Evolutionary conservation across 345 rosid genomes (phyloP).

Genomic region (Clarkia xantiana): DNA sequence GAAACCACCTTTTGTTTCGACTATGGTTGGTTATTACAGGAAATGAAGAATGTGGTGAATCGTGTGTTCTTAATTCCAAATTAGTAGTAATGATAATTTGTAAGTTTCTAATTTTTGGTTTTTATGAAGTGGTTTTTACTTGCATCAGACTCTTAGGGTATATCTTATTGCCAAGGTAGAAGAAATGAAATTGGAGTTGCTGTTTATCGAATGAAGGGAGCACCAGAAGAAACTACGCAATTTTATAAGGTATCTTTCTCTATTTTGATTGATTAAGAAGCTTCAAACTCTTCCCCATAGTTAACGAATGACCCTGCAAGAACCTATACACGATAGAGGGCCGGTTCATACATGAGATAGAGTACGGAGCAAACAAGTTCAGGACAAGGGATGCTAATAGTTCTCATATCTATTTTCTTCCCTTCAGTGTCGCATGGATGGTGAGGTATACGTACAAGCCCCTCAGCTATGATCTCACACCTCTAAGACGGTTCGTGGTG

Average conservation of each 20-base stretch:
- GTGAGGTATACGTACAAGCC: constrained; percentile 49
- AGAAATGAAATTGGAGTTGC: constrained; percentile 88
- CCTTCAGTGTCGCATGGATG: constrained; percentile 71
- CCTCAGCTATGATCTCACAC: constrained; percentile 18
- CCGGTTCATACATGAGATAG: constrained; percentile 68
- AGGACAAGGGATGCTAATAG: constrained; percentile 34
- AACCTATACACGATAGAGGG: constrained; percentile 70
- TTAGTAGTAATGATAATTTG: neutral
- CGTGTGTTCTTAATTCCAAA: neutral
- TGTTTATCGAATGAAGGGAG: constrained; percentile 92
- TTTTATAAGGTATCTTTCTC: constrained; percentile 63
- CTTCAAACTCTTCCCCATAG: constrained; percentile 23
- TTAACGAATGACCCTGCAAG: constrained; percentile 83
- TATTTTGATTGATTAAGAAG: neutral
- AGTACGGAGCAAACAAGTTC: constrained; percentile 33
- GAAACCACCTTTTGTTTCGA: too few relatives aligned
- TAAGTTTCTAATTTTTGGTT: neutral
- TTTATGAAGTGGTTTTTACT: neutral
- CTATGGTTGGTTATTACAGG: too few relatives aligned
- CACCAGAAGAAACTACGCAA: constrained; percentile 78
- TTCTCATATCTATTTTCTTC: constrained; percentile 76
- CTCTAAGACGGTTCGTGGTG: constrained; percentile 40
- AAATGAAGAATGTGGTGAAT: too few relatives aligned
- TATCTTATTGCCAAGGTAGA: constrained; percentile 91
- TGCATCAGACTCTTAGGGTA: constrained; percentile 74